Conservation (phyloP, 2,329 filamentous ascomycete species). For the Diplodia seriata region DNA sequence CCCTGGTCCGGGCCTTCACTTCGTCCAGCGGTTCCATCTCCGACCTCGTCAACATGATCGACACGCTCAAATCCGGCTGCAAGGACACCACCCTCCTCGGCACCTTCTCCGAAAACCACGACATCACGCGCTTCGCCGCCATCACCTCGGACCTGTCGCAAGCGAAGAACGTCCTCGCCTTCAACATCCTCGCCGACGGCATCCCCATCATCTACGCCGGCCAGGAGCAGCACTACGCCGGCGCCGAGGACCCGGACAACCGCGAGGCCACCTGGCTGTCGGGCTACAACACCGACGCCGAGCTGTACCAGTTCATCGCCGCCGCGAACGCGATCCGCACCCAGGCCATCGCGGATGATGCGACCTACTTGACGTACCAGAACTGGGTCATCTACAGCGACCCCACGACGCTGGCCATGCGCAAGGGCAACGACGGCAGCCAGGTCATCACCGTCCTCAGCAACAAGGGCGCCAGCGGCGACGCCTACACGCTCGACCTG, state of each 20-base stretch:
- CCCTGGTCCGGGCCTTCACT: conserved; percentile 47
- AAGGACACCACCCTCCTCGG: conserved; percentile 48
- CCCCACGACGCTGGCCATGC: conserved; percentile 53
- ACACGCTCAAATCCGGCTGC: conserved; percentile 45
- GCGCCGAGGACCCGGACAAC: conserved; percentile 47
- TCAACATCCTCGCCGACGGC: conserved; percentile 50
- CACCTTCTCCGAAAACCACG: conserved; percentile 53
- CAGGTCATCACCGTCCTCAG: conserved; percentile 55
- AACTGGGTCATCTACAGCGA: conserved; percentile 55
- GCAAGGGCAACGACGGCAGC: conserved; percentile 51
- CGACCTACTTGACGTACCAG: conserved; percentile 51
- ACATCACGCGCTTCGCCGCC: conserved; percentile 49
- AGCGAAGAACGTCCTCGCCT: conserved; percentile 50
- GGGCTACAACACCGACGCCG: conserved; percentile 49
- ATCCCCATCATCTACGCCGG: conserved; percentile 54
- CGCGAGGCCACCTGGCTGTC: conserved; percentile 50
- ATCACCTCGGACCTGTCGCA: conserved; percentile 47
- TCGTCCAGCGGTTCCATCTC: conserved; percentile 47
- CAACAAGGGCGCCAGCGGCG: conserved; percentile 48
- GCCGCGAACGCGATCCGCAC: conserved; percentile 54
- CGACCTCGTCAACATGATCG: conserved; percentile 45
- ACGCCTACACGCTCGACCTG: conserved; percentile 44
- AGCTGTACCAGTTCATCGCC: conserved; percentile 49
- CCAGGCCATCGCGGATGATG: conserved; percentile 49
- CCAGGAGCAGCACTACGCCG: conserved; percentile 52